Evolutionary conservation across 768 basidiomycete species (phyloP).

Genomic region (Megacollybia marginata): DNA sequence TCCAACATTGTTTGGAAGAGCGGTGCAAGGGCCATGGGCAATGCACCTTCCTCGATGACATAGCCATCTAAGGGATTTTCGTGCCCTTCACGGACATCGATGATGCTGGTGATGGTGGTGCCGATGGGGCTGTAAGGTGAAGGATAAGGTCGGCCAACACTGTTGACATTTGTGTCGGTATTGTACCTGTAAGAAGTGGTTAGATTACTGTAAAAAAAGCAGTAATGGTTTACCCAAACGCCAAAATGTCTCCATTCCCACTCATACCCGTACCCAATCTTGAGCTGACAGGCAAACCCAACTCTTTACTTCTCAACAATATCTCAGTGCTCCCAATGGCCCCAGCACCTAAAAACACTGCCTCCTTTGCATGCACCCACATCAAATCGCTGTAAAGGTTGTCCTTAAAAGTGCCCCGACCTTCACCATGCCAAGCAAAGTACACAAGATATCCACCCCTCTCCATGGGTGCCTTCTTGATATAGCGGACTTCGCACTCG

Average conservation of each 20-base stretch:
- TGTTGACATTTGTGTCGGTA: slow-evolving; percentile 11
- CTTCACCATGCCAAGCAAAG: slow-evolving; percentile 12
- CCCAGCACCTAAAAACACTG: slow-evolving; percentile 10
- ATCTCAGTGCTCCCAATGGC: slow-evolving; percentile 14
- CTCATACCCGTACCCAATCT: slow-evolving; percentile 9
- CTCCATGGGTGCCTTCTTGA: slow-evolving; percentile 3
- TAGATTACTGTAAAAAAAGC: background rate
- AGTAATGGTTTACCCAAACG: slow-evolving; percentile 6
- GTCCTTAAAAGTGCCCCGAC: slow-evolving; percentile 9
- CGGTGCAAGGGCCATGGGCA: slow-evolving; percentile 10
- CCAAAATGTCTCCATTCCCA: slow-evolving; percentile 12
- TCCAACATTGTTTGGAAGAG: slow-evolving; percentile 12
- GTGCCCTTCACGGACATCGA: slow-evolving; percentile 8
- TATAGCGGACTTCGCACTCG: slow-evolving; percentile 14
- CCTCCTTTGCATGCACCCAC: slow-evolving; percentile 12
- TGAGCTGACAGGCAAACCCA: slow-evolving; percentile 7
- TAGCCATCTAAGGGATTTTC: slow-evolving; percentile 11
- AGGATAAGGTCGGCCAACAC: slow-evolving; percentile 8
- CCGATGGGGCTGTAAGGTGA: slow-evolving; percentile 5
- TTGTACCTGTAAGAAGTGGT: slow-evolving; percentile 3
- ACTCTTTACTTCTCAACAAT: slow-evolving; percentile 8
- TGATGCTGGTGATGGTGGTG: slow-evolving; percentile 13
- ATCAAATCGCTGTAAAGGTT: slow-evolving; percentile 8
- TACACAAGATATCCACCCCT: slow-evolving; percentile 9
- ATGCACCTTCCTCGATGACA: slow-evolving; percentile 13